Base-by-base conservation (phyloP, 352 stramenopile species). In the Phytophthora capsici region DNA sequence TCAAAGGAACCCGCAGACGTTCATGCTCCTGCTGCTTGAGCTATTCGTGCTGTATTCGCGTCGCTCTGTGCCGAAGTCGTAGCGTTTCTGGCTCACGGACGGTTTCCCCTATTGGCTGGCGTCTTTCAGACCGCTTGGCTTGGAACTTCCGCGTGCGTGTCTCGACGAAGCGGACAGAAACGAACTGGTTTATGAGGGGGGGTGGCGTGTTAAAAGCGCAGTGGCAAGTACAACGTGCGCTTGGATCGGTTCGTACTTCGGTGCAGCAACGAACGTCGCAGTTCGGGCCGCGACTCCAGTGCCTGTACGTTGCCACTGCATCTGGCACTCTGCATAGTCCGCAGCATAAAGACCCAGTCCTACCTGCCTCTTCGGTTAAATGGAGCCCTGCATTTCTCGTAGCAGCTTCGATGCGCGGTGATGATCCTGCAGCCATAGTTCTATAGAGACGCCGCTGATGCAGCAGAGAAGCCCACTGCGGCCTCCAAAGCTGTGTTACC, bases 201-300 rank as follows among this genome's bases (percentile, higher is more conserved):
- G 46, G 52, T 59, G 47, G 47, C 38, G 57, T 59, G 57, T 59
- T 66, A 66, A 66, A 66, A 54, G 57, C 57, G 46, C 19, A 32
- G 28, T 32, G 6, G 28, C 28, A 32, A 47, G 19, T 13, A 19
- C n/a, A 47, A 20, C 41, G 41, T 14, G 13, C 25, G 41, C 41
- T n/a, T 26, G 17, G 2, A n/a, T 47, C 6, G 28, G 28, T 32
- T 12, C 8, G 7, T 32, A 8, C 28, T 32, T 32, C 6, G 28
- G 8, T 32, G 28, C 25, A 6, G 25, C n/a, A n/a, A n/a, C 6
- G 25, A 28, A 28, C 28, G 28, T 32, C 28, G 7, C 28, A 32
- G 28, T 32, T 32, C 28, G n/a, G 38, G 38, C 17, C 8, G 28
- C 28, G 28, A 13, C 28, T 2, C 28, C 1, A 32, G 28, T 32